These are phyloP conservation scores for Cicer pinnatifidum DNA, from an alignment of 306 rosid genomes.

Conservation along the genomic window DNA sequence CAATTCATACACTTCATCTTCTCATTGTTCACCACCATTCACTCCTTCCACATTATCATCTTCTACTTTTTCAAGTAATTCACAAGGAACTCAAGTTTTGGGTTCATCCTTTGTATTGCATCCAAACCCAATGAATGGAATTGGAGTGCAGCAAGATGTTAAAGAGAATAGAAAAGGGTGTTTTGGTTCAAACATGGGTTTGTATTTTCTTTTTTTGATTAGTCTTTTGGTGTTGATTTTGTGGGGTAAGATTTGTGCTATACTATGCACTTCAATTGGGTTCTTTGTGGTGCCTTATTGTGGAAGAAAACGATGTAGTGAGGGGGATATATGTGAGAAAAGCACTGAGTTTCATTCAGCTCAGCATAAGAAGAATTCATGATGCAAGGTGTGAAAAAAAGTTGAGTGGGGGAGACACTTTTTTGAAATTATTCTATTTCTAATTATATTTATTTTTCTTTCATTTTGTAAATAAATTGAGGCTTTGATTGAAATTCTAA, in stretches of 20 bases:
- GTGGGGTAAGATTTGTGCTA: slow-evolving; percentile 48
- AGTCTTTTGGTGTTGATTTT: slow-evolving; percentile 39
- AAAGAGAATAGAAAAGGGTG: slow-evolving; percentile 6
- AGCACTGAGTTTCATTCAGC: slow-evolving; percentile 11
- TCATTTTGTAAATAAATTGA: not conserved
- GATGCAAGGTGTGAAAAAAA: slow-evolving; percentile 20
- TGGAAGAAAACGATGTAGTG: not conserved
- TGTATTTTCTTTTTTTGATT: slow-evolving; percentile 5
- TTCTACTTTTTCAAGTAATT: slow-evolving; percentile 9
- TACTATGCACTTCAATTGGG: slow-evolving; percentile 39
- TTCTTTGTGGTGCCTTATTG: slow-evolving; percentile 39
- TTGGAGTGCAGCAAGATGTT: not conserved
- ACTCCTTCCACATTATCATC: slow-evolving; percentile 26
- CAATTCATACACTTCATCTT: slow-evolving; percentile 15
- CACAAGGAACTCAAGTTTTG: not conserved
- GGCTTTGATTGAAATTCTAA: not conserved
- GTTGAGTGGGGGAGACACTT: not conserved
- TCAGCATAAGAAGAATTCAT: slow-evolving; percentile 32
- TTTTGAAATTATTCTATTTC: not conserved
- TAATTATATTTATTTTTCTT: not conserved
- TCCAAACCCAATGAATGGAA: not conserved
- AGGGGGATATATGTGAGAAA: not conserved
- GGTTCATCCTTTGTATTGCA: slow-evolving; percentile 8
- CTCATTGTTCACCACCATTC: slow-evolving; percentile 15
- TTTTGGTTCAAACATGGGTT: not conserved